Evolutionary conservation across 1,139 yeast species (phyloP), one percentile per base, ranked within the genome.

Genomic region (Pichiaceae sp.): DNA sequence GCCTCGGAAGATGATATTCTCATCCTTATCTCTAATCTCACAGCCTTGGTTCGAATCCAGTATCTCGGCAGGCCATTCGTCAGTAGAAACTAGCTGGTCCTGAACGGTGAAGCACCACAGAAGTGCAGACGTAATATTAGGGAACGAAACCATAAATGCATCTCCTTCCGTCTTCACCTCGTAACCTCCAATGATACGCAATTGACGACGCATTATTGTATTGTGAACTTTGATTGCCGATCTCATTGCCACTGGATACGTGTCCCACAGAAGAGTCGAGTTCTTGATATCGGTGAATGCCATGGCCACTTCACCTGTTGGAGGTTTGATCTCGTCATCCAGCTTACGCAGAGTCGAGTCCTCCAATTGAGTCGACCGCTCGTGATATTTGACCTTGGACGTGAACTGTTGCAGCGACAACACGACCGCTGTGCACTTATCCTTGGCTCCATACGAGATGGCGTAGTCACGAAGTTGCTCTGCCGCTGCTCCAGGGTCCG

Each of bases 151-250:
- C 85, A 91, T 89, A 51, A 91, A 91, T 0, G 98, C 96, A 65
- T 91, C 99, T 53, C 99, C 99, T 75, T 93, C 99, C 1, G 97
- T 93, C 59, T 91, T 91, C 25, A 91, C 98, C 59, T 91, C 99
- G 54, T 91, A 91, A 2, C 98, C 98, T 31, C 97, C 96, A 50
- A 85, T 86, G 35, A 89, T 80, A 47, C 96, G 74, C 46, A 91
- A 64, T 51, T 86, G 94, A 36, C 98, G 75, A 54, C 99, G 76
- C 98, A 93, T 91, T 25, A 91, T 76, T 18, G 84, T 75, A 56
- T 91, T 93, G 59, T 91, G 99, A 7, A 84, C 82, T 59, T 87
- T 86, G 54, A 91, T 91, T 0, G 98, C 98, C 3, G 95, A 81
- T 57, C 97, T 70, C 99, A 91, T 91, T 0, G 96, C 95, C 38